These are phyloP conservation scores for Kazachstania bromeliacearum DNA, from an alignment of 805 yeast genomes.

Conservation along the genomic window DNA sequence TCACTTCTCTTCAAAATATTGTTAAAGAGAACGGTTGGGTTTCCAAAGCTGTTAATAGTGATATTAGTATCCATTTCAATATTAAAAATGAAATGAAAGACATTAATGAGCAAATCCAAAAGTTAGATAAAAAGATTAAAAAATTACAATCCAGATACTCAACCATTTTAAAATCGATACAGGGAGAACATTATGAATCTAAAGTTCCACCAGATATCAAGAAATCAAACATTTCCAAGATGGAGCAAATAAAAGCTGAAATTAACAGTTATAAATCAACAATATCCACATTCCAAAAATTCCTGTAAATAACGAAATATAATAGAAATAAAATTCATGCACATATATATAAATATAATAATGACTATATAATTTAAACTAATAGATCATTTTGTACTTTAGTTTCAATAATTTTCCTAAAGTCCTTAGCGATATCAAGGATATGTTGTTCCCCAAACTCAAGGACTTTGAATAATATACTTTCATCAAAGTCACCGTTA, in stretches of 20 bases:
- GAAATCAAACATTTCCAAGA: constrained; percentile 31
- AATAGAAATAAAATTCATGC: not conserved
- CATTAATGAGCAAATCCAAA: constrained; percentile 75
- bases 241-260: not conserved
- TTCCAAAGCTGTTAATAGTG: constrained; percentile 65
- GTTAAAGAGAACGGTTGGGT: constrained; percentile 57
- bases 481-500: constrained; percentile 56
- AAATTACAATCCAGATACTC: constrained; percentile 51
- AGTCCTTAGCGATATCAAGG: constrained; percentile 33
- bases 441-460: constrained; percentile 43
- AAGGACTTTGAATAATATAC: constrained; percentile 43
- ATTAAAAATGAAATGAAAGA: constrained; percentile 85
- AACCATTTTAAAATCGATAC: constrained; percentile 56
- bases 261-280: not conserved
- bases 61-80: constrained; percentile 71
- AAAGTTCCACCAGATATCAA: constrained; percentile 77
- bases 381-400: constrained; percentile 28
- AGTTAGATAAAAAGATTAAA: constrained; percentile 64
- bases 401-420: constrained; percentile 40
- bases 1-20: not conserved
- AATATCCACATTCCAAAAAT: not conserved
- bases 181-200: constrained; percentile 63
- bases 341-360: constrained; percentile 2
- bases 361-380: not conserved
- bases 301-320: constrained; percentile 4